These are phyloP conservation scores for Lineolata rhizophorae DNA, from an alignment of 495 filamentous ascomycete genomes.

Conservation along the genomic window DNA sequence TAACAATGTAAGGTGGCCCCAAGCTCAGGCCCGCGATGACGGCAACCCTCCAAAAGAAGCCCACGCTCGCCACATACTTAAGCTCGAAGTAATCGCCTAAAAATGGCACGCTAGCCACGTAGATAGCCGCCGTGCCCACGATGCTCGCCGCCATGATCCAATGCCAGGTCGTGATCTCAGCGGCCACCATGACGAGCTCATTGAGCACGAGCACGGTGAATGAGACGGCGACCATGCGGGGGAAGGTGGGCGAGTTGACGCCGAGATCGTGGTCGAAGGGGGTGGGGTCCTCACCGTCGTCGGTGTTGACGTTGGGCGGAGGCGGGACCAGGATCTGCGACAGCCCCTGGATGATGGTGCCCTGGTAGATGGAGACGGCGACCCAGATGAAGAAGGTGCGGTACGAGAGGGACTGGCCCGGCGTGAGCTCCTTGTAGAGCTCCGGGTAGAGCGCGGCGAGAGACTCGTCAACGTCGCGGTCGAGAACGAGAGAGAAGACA, in stretches of 20 bases:
- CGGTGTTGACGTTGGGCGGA: slow-evolving; percentile 41
- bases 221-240: slow-evolving; percentile 65
- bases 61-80: slow-evolving; percentile 50
- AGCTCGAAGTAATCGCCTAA: slow-evolving; percentile 82
- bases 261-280: no score
- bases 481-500: slow-evolving; percentile 88
- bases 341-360: slow-evolving; percentile 77
- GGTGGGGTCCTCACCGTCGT: slow-evolving; percentile 17
- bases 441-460: slow-evolving; percentile 92
- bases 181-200: slow-evolving; percentile 89
- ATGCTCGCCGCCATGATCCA: slow-evolving; percentile 73
- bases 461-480: slow-evolving; percentile 82
- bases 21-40: slow-evolving; percentile 59
- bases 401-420: slow-evolving; percentile 66
- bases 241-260: slow-evolving; percentile 4
- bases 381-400: slow-evolving; percentile 95
- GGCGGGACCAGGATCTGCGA: slow-evolving; percentile 72
- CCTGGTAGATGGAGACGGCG: slow-evolving; percentile 87
- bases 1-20: slow-evolving; percentile 69
- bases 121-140: slow-evolving; percentile 58
- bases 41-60: slow-evolving; percentile 71
- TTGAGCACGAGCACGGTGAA: slow-evolving; percentile 88
- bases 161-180: slow-evolving; percentile 95
- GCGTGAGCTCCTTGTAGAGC: slow-evolving; percentile 86
- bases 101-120: slow-evolving; percentile 67